phyloP scores from a whole-genome alignment of 345 rosid genomes.

The Eucalyptus erythrocorys region DNA sequence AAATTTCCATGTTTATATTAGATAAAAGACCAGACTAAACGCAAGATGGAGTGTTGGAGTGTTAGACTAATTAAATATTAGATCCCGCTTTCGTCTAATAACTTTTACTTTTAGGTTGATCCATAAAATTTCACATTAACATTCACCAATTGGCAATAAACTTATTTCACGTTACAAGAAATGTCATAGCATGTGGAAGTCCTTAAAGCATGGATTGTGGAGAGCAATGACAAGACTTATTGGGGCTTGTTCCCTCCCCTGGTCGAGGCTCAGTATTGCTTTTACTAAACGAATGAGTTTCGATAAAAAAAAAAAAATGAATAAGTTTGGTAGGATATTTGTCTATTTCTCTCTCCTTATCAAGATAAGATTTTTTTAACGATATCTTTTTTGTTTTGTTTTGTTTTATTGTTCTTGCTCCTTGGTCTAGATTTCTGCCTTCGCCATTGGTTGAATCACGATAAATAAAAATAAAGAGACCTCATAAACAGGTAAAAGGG shows the following conservation, averaged over 20 bases:
- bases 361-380: background rate
- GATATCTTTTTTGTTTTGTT: background rate
- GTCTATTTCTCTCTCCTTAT: background rate
- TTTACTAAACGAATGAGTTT: background rate
- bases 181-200: background rate
- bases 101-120: too few species aligned
- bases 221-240: background rate
- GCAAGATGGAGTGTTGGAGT: too few species aligned
- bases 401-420: background rate
- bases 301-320: too few species aligned
- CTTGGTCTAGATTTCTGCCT: background rate
- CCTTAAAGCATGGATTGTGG: background rate
- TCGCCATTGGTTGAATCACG: background rate
- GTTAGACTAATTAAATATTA: too few species aligned
- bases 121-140: background rate
- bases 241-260: background rate
- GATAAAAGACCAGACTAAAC: too few species aligned
- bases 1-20: too few species aligned
- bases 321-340: background rate
- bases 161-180: background rate
- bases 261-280: background rate
- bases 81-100: too few species aligned
- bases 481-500: background rate
- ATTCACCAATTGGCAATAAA: background rate
- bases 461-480: background rate